phyloP scores from a whole-genome alignment of 1,284 basidiomycete genomes.

The Malassezia restricta region DNA sequence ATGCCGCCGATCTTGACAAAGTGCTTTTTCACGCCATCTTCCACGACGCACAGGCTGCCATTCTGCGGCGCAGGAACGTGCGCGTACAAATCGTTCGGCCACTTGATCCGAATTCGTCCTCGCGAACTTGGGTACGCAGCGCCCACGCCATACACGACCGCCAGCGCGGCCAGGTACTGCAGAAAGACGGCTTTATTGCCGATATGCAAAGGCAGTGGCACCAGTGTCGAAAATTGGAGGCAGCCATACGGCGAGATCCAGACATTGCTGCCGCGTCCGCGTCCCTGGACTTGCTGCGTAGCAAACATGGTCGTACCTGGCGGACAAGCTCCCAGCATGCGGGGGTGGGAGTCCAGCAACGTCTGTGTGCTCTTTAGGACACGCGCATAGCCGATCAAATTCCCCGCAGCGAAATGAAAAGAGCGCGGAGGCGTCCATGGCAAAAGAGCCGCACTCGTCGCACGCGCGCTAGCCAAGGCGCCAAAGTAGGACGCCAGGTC shows the following conservation, averaged over 20 bases:
- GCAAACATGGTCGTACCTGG: slow-evolving; percentile 69
- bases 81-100: slow-evolving; percentile 94
- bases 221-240: slow-evolving; percentile 69
- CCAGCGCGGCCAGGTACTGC: slow-evolving; percentile 85
- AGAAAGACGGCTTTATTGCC: slow-evolving; percentile 71
- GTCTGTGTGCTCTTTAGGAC: slow-evolving; percentile 89
- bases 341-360: slow-evolving; percentile 76
- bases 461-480: not conserved
- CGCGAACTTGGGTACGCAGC: slow-evolving; percentile 51
- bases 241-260: slow-evolving; percentile 90
- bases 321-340: slow-evolving; percentile 60
- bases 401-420: not conserved
- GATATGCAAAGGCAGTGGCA: slow-evolving; percentile 56
- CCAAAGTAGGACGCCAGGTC: not conserved
- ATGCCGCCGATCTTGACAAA: slow-evolving; percentile 55
- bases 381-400: slow-evolving; percentile 58
- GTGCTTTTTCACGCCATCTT: slow-evolving; percentile 48
- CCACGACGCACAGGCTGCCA: slow-evolving; percentile 38
- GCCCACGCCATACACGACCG: slow-evolving; percentile 71
- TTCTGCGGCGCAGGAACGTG: slow-evolving; percentile 50
- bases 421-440: slow-evolving; percentile 5
- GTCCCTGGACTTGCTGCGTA: slow-evolving; percentile 71
- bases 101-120: slow-evolving; percentile 64
- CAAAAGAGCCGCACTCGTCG: not conserved
- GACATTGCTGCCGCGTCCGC: slow-evolving; percentile 75